Conservation (phyloP, 2,329 filamentous ascomycete species). For the Paraphoma chrysanthemicola region DNA sequence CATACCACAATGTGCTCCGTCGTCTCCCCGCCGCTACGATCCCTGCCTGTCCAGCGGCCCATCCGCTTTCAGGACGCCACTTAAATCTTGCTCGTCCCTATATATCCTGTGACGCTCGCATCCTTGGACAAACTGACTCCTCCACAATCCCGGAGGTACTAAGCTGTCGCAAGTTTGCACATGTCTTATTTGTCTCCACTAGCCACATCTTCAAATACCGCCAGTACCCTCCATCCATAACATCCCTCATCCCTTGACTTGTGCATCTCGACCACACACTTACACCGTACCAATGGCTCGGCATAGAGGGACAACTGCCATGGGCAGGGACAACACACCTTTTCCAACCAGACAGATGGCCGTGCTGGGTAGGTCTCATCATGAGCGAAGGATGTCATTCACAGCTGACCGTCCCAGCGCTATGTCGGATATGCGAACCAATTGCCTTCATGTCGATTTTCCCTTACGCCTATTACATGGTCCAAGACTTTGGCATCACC, state of each 20-base stretch:
- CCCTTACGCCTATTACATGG: conserved; percentile 98
- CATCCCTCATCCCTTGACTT: not conserved
- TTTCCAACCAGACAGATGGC: conserved; percentile 68
- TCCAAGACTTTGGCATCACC: conserved; percentile 87
- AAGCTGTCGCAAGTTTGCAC: conserved; percentile 34
- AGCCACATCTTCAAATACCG: conserved; percentile 10
- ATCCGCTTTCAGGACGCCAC: conserved; percentile 48
- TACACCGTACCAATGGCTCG: conserved; percentile 36
- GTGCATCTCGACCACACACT: conserved; percentile 6
- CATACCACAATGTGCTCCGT: conserved; percentile 47
- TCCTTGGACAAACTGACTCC: conserved; percentile 36
- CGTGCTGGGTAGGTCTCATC: conserved; percentile 56
- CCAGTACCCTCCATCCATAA: not conserved
- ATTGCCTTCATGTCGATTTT: conserved; percentile 99
- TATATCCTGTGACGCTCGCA: conserved; percentile 47
- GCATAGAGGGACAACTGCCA: conserved; percentile 34
- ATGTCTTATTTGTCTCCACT: conserved; percentile 37
- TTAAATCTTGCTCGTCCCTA: conserved; percentile 48
- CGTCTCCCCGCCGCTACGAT: conserved; percentile 45
- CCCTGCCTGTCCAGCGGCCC: conserved; percentile 43
- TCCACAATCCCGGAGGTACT: conserved; percentile 32
- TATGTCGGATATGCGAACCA: conserved; percentile 96
- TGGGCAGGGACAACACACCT: conserved; percentile 44
- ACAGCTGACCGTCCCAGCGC: conserved; percentile 60
- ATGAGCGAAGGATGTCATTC: no score